Evolutionary conservation across 2,329 filamentous ascomycete genomes (phyloP).

Genomic region (Cordyceps militaris): DNA sequence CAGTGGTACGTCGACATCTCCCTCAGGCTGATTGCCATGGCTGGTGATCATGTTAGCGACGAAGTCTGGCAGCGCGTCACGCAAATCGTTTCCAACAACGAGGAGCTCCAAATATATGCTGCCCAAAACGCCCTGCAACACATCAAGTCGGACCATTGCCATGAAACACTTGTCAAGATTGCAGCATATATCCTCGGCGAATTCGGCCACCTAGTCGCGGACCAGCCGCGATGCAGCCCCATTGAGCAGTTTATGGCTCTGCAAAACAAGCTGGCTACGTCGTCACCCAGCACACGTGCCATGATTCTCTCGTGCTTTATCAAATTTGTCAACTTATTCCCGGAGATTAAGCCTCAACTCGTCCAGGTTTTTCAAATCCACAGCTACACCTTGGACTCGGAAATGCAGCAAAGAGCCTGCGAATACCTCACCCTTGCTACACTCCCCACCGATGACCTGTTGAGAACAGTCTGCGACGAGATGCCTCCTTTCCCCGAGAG

Average conservation of each 20-base stretch:
- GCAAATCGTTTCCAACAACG: slow-evolving; percentile 98
- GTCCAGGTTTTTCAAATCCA: slow-evolving; percentile 85
- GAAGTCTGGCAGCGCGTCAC: slow-evolving; percentile 99
- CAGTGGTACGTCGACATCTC: slow-evolving; percentile 99
- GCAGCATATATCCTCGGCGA: slow-evolving; percentile 93
- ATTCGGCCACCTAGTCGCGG: slow-evolving; percentile 93
- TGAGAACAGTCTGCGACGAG: slow-evolving; percentile 92
- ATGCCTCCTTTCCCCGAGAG: slow-evolving; percentile 98
- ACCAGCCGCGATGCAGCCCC: slow-evolving; percentile 84
- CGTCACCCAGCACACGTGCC: slow-evolving; percentile 80
- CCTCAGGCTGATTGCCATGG: slow-evolving; percentile 86
- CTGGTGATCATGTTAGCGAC: slow-evolving; percentile 95
- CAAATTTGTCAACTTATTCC: slow-evolving; percentile 97
- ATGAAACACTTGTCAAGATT: slow-evolving; percentile 97
- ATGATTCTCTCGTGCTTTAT: slow-evolving; percentile 94
- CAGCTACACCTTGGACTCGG: slow-evolving; percentile 89
- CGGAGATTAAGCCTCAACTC: slow-evolving; percentile 94
- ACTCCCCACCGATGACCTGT: slow-evolving; percentile 79
- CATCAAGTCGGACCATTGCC: slow-evolving; percentile 85
- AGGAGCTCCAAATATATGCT: slow-evolving; percentile 94
- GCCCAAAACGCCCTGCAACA: slow-evolving; percentile 90
- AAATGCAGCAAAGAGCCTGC: slow-evolving; percentile 92
- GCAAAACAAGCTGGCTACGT: slow-evolving; percentile 81
- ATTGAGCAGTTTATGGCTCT: slow-evolving; percentile 95
- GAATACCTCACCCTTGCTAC: slow-evolving; percentile 86